These are phyloP conservation scores for Penicillium corylophilum DNA, from an alignment of 2,329 filamentous ascomycete genomes.

Conservation along the genomic window DNA sequence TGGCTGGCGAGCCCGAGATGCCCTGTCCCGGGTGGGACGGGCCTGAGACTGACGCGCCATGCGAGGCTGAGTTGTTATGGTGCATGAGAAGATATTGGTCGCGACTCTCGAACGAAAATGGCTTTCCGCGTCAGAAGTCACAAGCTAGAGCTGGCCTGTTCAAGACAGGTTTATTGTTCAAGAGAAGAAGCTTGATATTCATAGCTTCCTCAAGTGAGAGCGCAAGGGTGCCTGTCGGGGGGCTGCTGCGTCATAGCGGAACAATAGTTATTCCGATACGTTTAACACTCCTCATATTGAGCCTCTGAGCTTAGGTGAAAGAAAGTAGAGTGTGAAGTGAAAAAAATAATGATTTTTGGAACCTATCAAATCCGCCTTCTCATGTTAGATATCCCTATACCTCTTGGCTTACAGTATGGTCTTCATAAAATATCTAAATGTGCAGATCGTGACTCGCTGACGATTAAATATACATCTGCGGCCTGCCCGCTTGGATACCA, in stretches of 20 bases:
- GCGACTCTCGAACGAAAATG: neutral
- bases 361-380: no score
- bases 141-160: neutral
- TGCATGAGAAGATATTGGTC: conserved; percentile 13
- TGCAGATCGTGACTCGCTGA: no score
- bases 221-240: conserved; percentile 10
- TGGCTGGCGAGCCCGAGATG: conserved; percentile 8
- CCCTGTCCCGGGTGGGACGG: conserved; percentile 16
- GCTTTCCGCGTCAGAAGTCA: neutral
- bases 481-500: no score
- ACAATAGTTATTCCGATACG: conserved; percentile 5
- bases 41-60: conserved; percentile 24
- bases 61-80: neutral
- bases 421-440: no score
- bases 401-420: no score
- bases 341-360: neutral
- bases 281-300: neutral
- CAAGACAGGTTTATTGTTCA: neutral
- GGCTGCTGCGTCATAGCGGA: conserved; percentile 19
- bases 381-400: no score
- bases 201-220: neutral
- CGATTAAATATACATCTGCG: no score
- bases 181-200: neutral
- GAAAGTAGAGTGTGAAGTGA: neutral
- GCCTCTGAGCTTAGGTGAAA: neutral